Evolutionary conservation across 352 stramenopile species (phyloP).

Genomic region (Phytophthora ohioensis): DNA sequence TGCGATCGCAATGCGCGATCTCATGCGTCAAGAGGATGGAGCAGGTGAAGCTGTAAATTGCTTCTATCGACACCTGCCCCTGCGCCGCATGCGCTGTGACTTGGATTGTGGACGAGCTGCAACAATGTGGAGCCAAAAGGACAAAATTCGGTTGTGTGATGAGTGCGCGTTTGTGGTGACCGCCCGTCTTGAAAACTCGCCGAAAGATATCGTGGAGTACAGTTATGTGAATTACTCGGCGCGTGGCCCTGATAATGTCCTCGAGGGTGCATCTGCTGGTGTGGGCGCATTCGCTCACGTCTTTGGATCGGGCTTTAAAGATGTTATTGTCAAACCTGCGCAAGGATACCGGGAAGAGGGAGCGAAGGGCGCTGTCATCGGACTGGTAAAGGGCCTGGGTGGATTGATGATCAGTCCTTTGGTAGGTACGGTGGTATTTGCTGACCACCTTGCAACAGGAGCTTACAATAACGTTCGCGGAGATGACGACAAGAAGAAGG

Average conservation of each 20-base stretch:
- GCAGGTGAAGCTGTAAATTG: constrained; percentile 79
- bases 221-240: constrained; percentile 68
- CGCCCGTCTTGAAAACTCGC: constrained; percentile 54
- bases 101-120: constrained; percentile 53
- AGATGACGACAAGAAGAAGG: constrained; percentile 56
- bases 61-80: constrained; percentile 89
- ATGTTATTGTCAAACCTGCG: constrained; percentile 66
- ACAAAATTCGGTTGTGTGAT: constrained; percentile 63
- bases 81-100: constrained; percentile 91
- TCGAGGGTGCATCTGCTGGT: constrained; percentile 62
- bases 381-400: constrained; percentile 62
- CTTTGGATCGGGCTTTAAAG: constrained; percentile 66
- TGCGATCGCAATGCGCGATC: constrained; percentile 57
- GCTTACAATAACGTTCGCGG: constrained; percentile 62
- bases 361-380: constrained; percentile 65
- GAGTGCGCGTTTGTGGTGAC: constrained; percentile 65
- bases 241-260: constrained; percentile 59
- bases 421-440: constrained; percentile 66
- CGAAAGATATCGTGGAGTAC: constrained; percentile 64
- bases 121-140: constrained; percentile 64
- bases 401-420: constrained; percentile 65
- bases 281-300: constrained; percentile 71
- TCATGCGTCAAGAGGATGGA: constrained; percentile 89
- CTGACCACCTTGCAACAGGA: constrained; percentile 72
- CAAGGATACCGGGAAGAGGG: constrained; percentile 71